Evolutionary conservation across 2,329 filamentous ascomycete species (phyloP), one percentile per base, ranked within the genome.

Genomic region (Zymoseptoria passerinii): DNA sequence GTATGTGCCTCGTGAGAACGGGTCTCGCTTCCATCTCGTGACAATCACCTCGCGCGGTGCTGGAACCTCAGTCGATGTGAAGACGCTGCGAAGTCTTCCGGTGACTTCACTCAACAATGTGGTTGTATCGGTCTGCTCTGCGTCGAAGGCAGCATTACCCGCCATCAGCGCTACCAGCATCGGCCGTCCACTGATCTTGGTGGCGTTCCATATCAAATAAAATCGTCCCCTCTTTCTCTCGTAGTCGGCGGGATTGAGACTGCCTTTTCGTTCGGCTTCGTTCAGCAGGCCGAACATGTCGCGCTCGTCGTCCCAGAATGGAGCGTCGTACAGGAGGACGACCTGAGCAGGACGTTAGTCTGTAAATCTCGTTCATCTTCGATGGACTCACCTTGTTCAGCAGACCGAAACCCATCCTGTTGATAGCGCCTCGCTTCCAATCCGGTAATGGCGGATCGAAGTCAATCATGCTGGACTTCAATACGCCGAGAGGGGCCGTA

Each of bases 201-300:
- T 87, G 56, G 91, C 90, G 68, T 99, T 97, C 83, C 96, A 97
- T 83, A 96, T 97, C 66, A 99, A 84, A 69, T 97, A 99, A 75
- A 96, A 96, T 23, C 92, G 87, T n/a, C 92, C 92, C 55, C 92
- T 84, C 61, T 85, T 86, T 3, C 81, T 78, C 4, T 85, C 79
- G 68, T 97, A 97, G 64, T 96, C 89, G 54, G 83, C 82, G 68
- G 95, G 90, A 50, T 85, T 79, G 56, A 92, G 80, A 69, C 90
- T 95, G 58, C 85, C 81, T 3, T 81, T 78, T 60, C 84, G 82
- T 20, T 81, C 77, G 2, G 92, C 85, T 64, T 90, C 85, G 58
- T 92, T 87, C 49, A 99, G 78, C 48, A 96, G 84, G 9, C 94
- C 95, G 72, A 99, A 96, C 73, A 99, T 97, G 72, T 99, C 91